Conservation (phyloP, 2,329 filamentous ascomycete species). For the Orbilia ellipsospora region DNA sequence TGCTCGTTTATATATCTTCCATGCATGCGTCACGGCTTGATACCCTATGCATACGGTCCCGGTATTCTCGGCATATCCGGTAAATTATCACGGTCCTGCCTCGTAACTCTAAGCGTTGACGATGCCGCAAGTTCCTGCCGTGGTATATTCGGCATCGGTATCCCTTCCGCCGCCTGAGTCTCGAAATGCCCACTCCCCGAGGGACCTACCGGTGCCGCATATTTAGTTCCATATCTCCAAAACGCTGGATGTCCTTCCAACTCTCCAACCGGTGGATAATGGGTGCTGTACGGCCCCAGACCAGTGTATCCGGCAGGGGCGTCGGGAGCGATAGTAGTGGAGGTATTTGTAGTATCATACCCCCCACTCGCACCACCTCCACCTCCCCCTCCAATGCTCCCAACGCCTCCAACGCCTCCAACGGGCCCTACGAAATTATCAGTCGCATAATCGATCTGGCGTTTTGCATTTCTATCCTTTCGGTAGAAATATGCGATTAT, state of each 20-base stretch:
- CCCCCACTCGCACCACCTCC: too few species aligned
- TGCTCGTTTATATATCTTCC: too few species aligned
- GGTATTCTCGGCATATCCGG: constrained; percentile 43
- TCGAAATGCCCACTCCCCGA: constrained; percentile 11
- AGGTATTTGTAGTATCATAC: too few species aligned
- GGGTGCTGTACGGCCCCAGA: too few species aligned
- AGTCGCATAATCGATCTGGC: not conserved
- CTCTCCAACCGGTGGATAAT: constrained; percentile 3
- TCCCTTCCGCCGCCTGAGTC: constrained; percentile 16
- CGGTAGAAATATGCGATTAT: constrained; percentile 14
- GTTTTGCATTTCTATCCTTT: not conserved
- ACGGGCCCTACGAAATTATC: not conserved
- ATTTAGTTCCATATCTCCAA: not conserved
- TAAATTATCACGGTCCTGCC: constrained; percentile 1
- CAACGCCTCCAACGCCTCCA: not conserved
- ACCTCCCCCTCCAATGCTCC: not conserved
- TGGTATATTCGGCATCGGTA: constrained; percentile 13
- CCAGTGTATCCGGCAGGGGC: too few species aligned
- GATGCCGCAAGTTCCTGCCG: constrained; percentile 43
- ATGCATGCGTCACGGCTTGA: not conserved
- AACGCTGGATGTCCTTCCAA: constrained; percentile 25
- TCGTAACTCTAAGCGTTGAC: not conserved
- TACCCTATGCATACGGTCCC: not conserved
- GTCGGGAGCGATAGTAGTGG: too few species aligned
- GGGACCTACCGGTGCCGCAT: too few species aligned